Base-by-base conservation (phyloP, 192 early-diverging fungal species). In the Mortierella alpina region DNA sequence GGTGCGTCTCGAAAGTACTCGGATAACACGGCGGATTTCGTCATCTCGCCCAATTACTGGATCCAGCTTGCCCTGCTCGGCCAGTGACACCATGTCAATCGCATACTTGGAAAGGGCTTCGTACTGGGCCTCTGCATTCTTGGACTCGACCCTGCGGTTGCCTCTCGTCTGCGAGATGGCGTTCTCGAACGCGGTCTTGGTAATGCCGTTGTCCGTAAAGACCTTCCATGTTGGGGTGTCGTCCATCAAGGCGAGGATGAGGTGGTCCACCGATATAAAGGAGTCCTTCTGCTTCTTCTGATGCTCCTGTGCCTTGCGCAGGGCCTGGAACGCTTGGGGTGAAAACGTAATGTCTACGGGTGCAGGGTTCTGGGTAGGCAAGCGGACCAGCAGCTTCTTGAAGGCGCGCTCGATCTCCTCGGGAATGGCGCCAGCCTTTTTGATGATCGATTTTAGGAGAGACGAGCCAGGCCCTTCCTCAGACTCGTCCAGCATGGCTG, bases 11-110 rank as follows among this genome's bases (percentile, higher is more conserved):
- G 93, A 90, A 17, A 97, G 87, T 15, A 99, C 94, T n/a, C 95
- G 93, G 66, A 99, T 95, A 23, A 98, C 94, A 42, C 96, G 89
- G 14, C 97, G 88, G 82, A 97, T 98, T 75, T 98, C 97, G 41
- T 98, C 96, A 79, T 98, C 97, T 40, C 98, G 91, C 22, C 97
- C 97, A 83, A 99, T 97, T 59, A 96, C 93, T 0, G 98, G 98
- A 82, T 99, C 98, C 11, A 99, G 89, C 82, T 98, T 98, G 31
- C 96, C 97, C 12, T 86, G 84, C 64, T 94, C 88, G 23, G 95
- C 97, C 69, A 94, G 80, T 17, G 85, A 86, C 22, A 95, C 89
- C 83, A 99, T 84, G 64, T 99, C 95, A 62, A 97, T 84, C 6
- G 95, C 95, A 82, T 99, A 99, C 82, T 99, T 99, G 68, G 85